These are phyloP conservation scores for Apiotrichum veenhuisii DNA, from an alignment of 1,284 basidiomycete genomes.

Conservation along the genomic window DNA sequence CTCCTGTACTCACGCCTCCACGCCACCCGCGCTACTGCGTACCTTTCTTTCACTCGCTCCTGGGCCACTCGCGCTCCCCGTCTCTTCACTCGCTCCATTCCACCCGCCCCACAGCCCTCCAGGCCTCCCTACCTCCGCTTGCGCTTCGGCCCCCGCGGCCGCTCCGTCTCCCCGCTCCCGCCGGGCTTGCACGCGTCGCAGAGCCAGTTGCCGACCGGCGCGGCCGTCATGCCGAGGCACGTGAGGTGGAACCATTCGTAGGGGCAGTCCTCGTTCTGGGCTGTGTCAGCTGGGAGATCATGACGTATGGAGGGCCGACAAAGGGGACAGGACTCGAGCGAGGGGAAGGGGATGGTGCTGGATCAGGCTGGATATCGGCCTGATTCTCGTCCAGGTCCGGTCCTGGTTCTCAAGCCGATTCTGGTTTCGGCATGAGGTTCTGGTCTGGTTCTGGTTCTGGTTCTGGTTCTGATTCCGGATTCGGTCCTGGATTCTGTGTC, in stretches of 20 bases:
- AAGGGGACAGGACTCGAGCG: too few species aligned
- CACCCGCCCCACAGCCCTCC: neutral
- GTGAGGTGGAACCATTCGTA: slow-evolving; percentile 52
- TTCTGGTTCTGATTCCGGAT: neutral
- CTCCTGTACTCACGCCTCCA: neutral
- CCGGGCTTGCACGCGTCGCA: slow-evolving; percentile 38
- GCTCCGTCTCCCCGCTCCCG: neutral
- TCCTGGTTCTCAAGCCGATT: too few species aligned
- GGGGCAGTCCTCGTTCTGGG: slow-evolving; percentile 54
- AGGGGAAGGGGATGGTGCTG: too few species aligned
- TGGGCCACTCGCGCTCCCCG: neutral
- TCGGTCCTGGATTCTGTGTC: too few species aligned
- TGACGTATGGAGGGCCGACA: too few species aligned
- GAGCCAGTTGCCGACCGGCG: slow-evolving; percentile 44
- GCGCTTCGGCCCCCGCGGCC: neutral
- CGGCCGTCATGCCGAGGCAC: slow-evolving; percentile 36
- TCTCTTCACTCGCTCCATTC: neutral
- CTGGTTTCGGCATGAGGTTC: too few species aligned
- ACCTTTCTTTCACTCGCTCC: too few species aligned
- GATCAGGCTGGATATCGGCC: too few species aligned
- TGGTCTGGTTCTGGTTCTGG: too few species aligned
- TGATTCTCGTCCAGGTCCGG: too few species aligned
- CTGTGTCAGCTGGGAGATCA: neutral
- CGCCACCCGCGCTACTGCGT: too few species aligned
- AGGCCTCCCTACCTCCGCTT: slow-evolving; percentile 1